phyloP scores from a whole-genome alignment of 495 filamentous ascomycete genomes.

The Niebla homalea region DNA sequence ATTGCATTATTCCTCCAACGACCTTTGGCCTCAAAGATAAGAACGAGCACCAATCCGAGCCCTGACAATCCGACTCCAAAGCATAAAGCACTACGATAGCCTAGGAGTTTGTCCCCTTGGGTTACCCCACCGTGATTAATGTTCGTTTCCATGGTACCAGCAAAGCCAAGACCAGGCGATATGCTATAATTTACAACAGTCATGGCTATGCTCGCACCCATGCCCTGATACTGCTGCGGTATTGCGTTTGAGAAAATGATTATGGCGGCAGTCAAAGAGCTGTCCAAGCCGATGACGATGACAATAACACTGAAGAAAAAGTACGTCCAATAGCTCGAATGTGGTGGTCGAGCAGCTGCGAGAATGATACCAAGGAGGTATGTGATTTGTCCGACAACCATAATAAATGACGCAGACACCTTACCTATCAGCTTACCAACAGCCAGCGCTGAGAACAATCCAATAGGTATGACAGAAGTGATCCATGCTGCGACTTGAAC shows the following conservation, averaged over 20 bases:
- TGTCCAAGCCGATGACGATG: conserved; percentile 41
- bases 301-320: conserved; percentile 34
- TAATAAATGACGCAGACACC: conserved; percentile 30
- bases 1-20: neutral
- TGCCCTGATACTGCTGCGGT: conserved; percentile 28
- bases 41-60: conserved; percentile 27
- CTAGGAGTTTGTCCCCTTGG: conserved; percentile 28
- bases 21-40: conserved; percentile 1
- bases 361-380: conserved; percentile 29
- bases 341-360: conserved; percentile 22
- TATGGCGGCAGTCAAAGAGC: conserved; percentile 25
- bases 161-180: conserved; percentile 33
- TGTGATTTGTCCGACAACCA: conserved; percentile 30
- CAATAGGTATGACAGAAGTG: conserved; percentile 25
- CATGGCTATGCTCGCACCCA: conserved; percentile 29
- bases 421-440: conserved; percentile 31
- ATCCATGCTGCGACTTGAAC: conserved; percentile 28
- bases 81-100: conserved; percentile 45
- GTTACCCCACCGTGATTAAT: conserved; percentile 31
- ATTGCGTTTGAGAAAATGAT: conserved; percentile 30
- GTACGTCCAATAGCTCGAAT: conserved; percentile 33
- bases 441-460: conserved; percentile 25
- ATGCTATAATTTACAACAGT: conserved; percentile 35
- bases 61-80: conserved; percentile 39
- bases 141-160: conserved; percentile 33